Base-by-base conservation (phyloP, 2,329 filamentous ascomycete species). In the Trichoderma lentiforme region DNA sequence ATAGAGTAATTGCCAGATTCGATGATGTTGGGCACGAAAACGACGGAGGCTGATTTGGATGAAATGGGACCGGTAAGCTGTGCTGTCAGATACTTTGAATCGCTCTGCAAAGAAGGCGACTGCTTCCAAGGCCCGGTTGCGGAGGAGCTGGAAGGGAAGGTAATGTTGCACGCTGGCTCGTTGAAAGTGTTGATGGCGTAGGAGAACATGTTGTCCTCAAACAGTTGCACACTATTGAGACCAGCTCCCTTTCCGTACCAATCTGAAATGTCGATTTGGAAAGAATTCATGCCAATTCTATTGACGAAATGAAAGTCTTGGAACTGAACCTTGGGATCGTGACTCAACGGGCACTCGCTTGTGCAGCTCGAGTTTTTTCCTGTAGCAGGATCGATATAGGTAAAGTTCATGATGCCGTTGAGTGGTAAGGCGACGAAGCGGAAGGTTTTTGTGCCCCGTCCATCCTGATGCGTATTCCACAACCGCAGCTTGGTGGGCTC, bases 241-340 rank as follows among this genome's bases (percentile, higher is more conserved):
- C 96, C 96, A 76, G 90, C 97, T 69, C 95, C 96, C 69, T 83
- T 83, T 43, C 96, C 96, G 80, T 97, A 98, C 88, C 92, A 98
- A 18, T 89, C 92, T 3, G 91, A 92, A 72, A 99, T 91, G 77
- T 97, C 93, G 69, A 99, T 87, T 73, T 91, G 89, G 81, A 99
- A 96, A 39, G 86, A 88, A 78, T 92, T 91, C 94, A 98, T 98
- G 68, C 93, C 94, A 74, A 99, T 90, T 7, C 83, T 82, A 79
- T 96, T 97, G 76, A 97, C 93, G 76, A 99, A 97, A 75, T 90
- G 88, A 79, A 98, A 99, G 77, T 99, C 96, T 80, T 98, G 95
- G 76, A 89, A 97, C 65, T 86, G 81, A 64, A 91, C 80, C 6
- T 86, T 88, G 21, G 86, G 82, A 77, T 93, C 89, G 78, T 90